Base-by-base conservation (phyloP, 129 eudicot genomes). In the Centella asiatica region DNA sequence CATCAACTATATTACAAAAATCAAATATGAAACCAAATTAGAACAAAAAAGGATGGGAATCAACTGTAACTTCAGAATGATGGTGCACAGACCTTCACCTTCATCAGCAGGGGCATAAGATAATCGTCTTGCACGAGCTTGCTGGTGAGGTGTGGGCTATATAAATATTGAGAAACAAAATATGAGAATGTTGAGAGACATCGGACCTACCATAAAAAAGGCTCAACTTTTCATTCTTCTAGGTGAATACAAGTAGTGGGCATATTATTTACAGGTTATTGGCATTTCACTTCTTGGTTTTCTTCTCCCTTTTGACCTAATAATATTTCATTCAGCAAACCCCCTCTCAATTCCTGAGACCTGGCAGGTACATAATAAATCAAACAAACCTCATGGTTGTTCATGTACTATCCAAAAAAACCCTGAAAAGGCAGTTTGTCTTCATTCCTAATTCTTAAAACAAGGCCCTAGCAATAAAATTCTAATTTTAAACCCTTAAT, bases 111-210 rank as follows among this genome's bases (percentile, higher is more conserved):
- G 88, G 52, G 92, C 88, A 77, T 80, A 85, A 32, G 82, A 77
- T 29, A 95, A 85, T 61, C 86, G 88, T 49, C 95, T 76, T 44
- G 88, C 68, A 24, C 88, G 95, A 7, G 69, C 76, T 73, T 85
- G 92, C 50, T 89, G 85, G 52, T 89, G 95, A 65, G 82, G 92
- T 7, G 97, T 77, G 42, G 95, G 97, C 97, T 89, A 69, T 39
- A 33, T 23, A 59, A 10, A 42, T 60, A 31, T 48, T 27, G 14
- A 64, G 23, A 10, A 32, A 50, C 6, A 34, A 15, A 20, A 37
- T 3, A 14, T 3, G 14, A 27, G 3, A 57, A 3, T n/a, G 5
- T 26, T 27, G 37, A 54, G 28, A 54, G 13, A 54, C 14, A 14
- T 17, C 14, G 60, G 17, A 54, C n/a, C n/a, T n/a, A n/a, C n/a